These are phyloP conservation scores for Moricandia moricandioides DNA, from an alignment of 345 rosid species.

Conservation along the genomic window DNA sequence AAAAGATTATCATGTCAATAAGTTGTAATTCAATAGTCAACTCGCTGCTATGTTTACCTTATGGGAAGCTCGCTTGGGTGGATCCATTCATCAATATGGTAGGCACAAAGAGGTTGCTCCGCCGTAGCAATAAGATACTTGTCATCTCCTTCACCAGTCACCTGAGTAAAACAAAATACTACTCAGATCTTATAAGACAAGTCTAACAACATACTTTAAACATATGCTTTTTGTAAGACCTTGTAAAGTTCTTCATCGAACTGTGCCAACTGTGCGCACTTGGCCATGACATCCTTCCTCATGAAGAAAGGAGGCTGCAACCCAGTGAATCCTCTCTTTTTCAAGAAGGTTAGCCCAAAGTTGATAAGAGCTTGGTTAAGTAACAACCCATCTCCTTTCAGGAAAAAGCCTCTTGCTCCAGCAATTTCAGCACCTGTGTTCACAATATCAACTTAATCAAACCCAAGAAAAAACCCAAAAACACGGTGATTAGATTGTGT, in stretches of 20 bases:
- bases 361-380: conserved; percentile 92
- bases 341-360: conserved; percentile 74
- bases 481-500: not conserved
- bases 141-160: conserved; percentile 97
- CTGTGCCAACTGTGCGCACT: conserved; percentile 91
- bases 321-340: conserved; percentile 63
- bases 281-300: conserved; percentile 92
- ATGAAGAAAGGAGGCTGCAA: conserved; percentile 91
- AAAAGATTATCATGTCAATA: not conserved
- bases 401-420: conserved; percentile 86
- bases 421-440: conserved; percentile 63
- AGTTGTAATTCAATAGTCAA: not conserved
- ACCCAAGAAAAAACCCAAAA: not conserved
- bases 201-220: not conserved
- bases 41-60: conserved; percentile 41
- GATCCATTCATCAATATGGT: conserved; percentile 91
- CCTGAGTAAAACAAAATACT: conserved; percentile 41
- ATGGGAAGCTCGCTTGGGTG: conserved; percentile 79
- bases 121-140: conserved; percentile 96
- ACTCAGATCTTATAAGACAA: not conserved
- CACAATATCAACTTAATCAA: not conserved
- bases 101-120: conserved; percentile 92
- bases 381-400: conserved; percentile 84
- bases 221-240: conserved; percentile 36
- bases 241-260: conserved; percentile 97